Base-by-base conservation (phyloP, 306 rosid genomes). In the Quercus berberidifolia region DNA sequence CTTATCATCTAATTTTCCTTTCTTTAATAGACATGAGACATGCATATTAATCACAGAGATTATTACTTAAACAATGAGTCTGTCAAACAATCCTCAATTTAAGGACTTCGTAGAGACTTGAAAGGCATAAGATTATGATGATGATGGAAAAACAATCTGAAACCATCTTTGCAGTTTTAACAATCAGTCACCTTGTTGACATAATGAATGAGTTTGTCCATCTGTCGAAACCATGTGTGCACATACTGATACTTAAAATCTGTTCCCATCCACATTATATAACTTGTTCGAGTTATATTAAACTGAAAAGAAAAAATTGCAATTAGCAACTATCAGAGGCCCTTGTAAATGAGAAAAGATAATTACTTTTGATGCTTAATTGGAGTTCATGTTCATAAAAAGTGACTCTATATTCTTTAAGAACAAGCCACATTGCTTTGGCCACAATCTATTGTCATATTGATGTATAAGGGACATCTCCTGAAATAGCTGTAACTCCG, bases 251-350 rank as follows among this genome's bases (percentile, higher is more conserved):
- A 92, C 87, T 87, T 91, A 84, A 95, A 95, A 91, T 92, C 99
- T 23, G 98, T 92, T 84, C 98, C 99, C 99, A 95, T 95, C 94
- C 95, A 95, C 99, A 91, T 95, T 84, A 95, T 65, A 80, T 92
- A 98, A 83, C 90, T 93, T 77, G 96, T 92, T 35, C 97, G 96
- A 38, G 97, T 95, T 51, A 80, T 95, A 79, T 95, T 95, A 28
- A 97, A 97, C 98, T 92, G 97, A 49, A 86, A 85, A 71, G 64
- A 83, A 59, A 68, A 55, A 10, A 78, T 41, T 73, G 12, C 19
- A 38, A 38, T 71, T 85, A 88, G 79, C 73, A 72, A 65, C 79
- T 73, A 67, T 73, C 58, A 73, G 65, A 75, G 76, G 74, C 68
- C 86, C 31, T 69, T 74, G 33, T 68, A 76, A 43, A 73, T 57